Conservation (phyloP, 495 filamentous ascomycete species). For the Hypoxylon lenormandii region DNA sequence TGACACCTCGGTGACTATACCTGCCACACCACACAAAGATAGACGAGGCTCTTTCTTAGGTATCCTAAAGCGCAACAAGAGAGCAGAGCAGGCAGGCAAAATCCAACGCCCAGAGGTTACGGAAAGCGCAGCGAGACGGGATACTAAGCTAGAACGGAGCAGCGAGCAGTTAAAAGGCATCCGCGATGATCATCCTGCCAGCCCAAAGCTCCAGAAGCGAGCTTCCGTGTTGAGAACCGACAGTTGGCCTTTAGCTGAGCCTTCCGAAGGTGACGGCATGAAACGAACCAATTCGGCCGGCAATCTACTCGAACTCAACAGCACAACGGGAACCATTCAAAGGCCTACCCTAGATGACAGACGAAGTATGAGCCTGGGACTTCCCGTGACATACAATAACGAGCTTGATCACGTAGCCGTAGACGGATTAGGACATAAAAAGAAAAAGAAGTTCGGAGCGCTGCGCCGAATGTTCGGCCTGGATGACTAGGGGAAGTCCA, state of each 20-base stretch:
- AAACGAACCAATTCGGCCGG: conserved; percentile 48
- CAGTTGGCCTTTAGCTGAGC: conserved; percentile 35
- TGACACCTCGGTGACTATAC: conserved; percentile 40
- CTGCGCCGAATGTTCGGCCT: conserved; percentile 69
- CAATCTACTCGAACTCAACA: conserved; percentile 43
- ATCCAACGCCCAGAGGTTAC: conserved; percentile 58
- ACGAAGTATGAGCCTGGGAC: conserved; percentile 41
- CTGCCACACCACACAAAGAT: conserved; percentile 21
- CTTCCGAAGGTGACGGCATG: conserved; percentile 19
- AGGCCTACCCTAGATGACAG: conserved; percentile 24
- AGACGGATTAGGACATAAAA: conserved; percentile 56
- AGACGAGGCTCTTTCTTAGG: conserved; percentile 59
- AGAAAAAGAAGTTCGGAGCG: conserved; percentile 71
- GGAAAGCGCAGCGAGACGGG: conserved; percentile 64
- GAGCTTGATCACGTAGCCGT: conserved; percentile 43
- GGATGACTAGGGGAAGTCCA: conserved; percentile 56
- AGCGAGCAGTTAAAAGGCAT: conserved; percentile 55
- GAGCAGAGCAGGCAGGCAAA: conserved; percentile 49
- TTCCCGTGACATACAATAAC: conserved; percentile 19
- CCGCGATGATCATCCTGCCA: conserved; percentile 34
- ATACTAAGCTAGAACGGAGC: conserved; percentile 65
- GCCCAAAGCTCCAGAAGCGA: conserved; percentile 54
- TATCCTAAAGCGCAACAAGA: conserved; percentile 62
- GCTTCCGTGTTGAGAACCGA: conserved; percentile 28
- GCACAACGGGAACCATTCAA: conserved; percentile 7